Percentiles rank a stretch among this genome's conserved stretches.
These are phyloP conservation scores for Lotmaria passim DNA, from an alignment of 208 protist species.

Conservation along the genomic window DNA sequence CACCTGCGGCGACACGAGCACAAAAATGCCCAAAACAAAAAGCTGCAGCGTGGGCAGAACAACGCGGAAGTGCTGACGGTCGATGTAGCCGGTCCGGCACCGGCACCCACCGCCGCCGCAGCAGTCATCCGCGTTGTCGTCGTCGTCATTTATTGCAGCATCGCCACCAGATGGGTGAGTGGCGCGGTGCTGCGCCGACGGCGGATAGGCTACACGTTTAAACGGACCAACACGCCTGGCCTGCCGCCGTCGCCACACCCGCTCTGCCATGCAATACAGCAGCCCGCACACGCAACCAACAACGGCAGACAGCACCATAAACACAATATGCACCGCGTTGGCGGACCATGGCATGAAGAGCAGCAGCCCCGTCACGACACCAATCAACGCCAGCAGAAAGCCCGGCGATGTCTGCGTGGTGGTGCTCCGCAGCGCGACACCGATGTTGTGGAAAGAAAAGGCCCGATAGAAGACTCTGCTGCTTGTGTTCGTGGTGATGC, in stretches of 20 bases:
- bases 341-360: conserved; percentile 78
- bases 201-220: not conserved
- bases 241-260: conserved; percentile 10
- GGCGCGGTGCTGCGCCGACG: not conserved
- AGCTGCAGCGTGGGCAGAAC: conserved; percentile 55
- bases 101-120: not conserved
- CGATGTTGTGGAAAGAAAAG: conserved; percentile 9
- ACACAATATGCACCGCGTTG: conserved; percentile 65
- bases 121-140: not conserved
- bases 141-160: not conserved
- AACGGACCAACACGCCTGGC: not conserved
- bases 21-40: conserved; percentile 67
- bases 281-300: conserved; percentile 48
- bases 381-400: conserved; percentile 35
- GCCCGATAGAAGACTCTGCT: conserved; percentile 10
- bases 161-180: not conserved
- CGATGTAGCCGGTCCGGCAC: conserved; percentile 11
- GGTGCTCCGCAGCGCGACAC: conserved; percentile 23
- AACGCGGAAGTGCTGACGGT: conserved; percentile 24
- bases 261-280: conserved; percentile 39
- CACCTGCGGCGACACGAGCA: conserved; percentile 76
- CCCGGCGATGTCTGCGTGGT: conserved; percentile 21
- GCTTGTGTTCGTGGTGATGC: not conserved
- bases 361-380: conserved; percentile 59
- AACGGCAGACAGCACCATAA: conserved; percentile 57